A percentile compares a stretch with the other conserved stretches of the same genome.
Evolutionary conservation across 805 yeast genomes (phyloP).

Genomic region (Metschnikowia chrysomelidarum): DNA sequence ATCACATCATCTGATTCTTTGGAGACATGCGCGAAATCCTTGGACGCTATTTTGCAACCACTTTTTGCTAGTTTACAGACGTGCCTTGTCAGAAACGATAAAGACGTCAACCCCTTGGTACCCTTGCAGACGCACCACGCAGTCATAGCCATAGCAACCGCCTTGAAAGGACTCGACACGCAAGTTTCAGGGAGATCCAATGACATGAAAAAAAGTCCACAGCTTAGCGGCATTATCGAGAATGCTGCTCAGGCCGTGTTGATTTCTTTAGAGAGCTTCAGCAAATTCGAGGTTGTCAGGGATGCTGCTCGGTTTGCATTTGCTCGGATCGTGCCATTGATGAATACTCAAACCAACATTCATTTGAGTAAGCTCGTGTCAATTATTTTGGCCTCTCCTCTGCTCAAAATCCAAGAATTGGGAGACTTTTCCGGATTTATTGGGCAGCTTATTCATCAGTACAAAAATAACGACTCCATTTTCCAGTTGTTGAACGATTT

Average conservation of each 20-base stretch:
- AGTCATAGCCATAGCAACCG: constrained; percentile 84
- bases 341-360: constrained; percentile 45
- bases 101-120: constrained; percentile 39
- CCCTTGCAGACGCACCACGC: constrained; percentile 82
- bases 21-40: constrained; percentile 39
- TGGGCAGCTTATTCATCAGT: constrained; percentile 83
- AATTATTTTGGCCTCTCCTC: constrained; percentile 50
- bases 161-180: constrained; percentile 80
- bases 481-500: constrained; percentile 73
- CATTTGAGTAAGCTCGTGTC: constrained; percentile 71
- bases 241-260: constrained; percentile 79
- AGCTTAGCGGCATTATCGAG: constrained; percentile 45
- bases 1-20: constrained; percentile 39
- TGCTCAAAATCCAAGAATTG: constrained; percentile 62
- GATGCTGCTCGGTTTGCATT: constrained; percentile 86
- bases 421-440: constrained; percentile 80
- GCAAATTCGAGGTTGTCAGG: constrained; percentile 65
- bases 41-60: constrained; percentile 72
- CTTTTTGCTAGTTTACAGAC: constrained; percentile 68
- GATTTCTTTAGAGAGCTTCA: constrained; percentile 76
- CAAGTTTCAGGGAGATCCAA: constrained; percentile 32
- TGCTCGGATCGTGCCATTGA: constrained; percentile 78
- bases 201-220: constrained; percentile 24
- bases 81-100: constrained; percentile 45
- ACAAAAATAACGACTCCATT: constrained; percentile 61